Conservation (phyloP, 2,329 filamentous ascomycete genomes). For the Sordariomycetes sp. region DNA sequence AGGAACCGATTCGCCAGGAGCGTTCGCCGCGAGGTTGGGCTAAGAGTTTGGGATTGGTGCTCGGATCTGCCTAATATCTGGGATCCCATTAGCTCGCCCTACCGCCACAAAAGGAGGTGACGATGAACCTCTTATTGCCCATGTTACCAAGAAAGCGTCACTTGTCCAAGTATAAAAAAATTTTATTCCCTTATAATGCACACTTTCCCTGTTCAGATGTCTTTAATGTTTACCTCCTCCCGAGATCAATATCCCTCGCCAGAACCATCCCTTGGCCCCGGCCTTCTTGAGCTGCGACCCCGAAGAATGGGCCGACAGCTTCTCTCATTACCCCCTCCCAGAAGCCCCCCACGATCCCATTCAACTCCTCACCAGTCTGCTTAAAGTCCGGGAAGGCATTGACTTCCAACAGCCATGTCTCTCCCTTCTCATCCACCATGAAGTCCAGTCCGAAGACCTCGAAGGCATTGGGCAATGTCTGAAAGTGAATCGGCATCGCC, state of each 20-base stretch:
- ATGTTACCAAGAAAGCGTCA: no score
- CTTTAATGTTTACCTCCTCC: no score
- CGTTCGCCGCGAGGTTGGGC: no score
- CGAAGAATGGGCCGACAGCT: conserved; percentile 62
- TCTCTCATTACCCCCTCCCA: conserved; percentile 65
- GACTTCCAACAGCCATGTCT: conserved; percentile 73
- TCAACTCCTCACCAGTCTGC: conserved; percentile 79
- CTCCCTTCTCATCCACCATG: conserved; percentile 57
- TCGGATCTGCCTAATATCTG: no score
- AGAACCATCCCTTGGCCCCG: conserved; percentile 32
- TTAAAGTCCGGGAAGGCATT: conserved; percentile 96
- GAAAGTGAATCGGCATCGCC: conserved; percentile 84
- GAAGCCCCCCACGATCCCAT: conserved; percentile 62
- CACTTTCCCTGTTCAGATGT: no score
- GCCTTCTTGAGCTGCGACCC: conserved; percentile 13
- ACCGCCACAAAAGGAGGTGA: no score
- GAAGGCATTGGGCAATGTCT: conserved; percentile 79
- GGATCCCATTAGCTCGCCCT: no score
- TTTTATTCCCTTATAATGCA: no score
- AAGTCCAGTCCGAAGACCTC: conserved; percentile 92
- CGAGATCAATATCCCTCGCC: conserved; percentile 45
- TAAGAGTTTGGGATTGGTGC: no score
- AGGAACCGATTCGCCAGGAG: no score
- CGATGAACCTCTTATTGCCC: no score
- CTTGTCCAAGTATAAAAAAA: no score